Conservation (phyloP, 23 red algal species). For the Chondrus crispus region DNA sequence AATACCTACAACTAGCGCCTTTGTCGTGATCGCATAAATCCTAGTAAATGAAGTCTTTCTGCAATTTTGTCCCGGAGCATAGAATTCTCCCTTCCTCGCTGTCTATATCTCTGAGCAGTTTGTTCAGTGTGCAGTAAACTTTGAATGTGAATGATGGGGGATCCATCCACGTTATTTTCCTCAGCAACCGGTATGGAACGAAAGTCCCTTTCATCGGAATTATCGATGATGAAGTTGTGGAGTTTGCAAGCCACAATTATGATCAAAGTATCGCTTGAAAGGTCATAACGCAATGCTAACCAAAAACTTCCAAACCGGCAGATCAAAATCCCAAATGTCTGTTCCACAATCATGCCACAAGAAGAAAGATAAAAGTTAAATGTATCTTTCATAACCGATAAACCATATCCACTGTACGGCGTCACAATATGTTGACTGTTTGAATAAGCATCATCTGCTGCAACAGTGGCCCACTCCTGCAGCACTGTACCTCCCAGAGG, state of each 20-base stretch:
- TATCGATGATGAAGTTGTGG: constrained; percentile 16
- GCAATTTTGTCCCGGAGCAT: not conserved
- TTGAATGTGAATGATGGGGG: constrained; percentile 13
- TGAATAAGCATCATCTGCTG: not conserved
- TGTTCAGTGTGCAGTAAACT: not conserved
- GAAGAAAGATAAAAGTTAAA: not conserved
- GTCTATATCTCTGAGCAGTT: not conserved
- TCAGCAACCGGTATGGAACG: not conserved
- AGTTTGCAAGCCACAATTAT: constrained; percentile 32
- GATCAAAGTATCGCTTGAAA: not conserved
- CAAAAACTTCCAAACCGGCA: constrained; percentile 4
- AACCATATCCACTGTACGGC: not conserved
- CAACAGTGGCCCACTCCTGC: not conserved
- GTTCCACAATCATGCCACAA: not conserved
- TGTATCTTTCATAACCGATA: not conserved
- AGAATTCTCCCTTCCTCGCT: not conserved
- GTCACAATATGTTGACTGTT: not conserved
- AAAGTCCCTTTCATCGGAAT: not conserved
- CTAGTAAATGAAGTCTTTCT: not conserved
- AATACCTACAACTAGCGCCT: not conserved
- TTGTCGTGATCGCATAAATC: not conserved
- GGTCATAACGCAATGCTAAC: not conserved
- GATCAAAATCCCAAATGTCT: not conserved
- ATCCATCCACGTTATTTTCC: constrained; percentile 22
- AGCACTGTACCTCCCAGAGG: not conserved